Evolutionary conservation across 2,329 filamentous ascomycete species (phyloP), one percentile per base, ranked within the genome.

Genomic region (Aspergillus puulaauensis): DNA sequence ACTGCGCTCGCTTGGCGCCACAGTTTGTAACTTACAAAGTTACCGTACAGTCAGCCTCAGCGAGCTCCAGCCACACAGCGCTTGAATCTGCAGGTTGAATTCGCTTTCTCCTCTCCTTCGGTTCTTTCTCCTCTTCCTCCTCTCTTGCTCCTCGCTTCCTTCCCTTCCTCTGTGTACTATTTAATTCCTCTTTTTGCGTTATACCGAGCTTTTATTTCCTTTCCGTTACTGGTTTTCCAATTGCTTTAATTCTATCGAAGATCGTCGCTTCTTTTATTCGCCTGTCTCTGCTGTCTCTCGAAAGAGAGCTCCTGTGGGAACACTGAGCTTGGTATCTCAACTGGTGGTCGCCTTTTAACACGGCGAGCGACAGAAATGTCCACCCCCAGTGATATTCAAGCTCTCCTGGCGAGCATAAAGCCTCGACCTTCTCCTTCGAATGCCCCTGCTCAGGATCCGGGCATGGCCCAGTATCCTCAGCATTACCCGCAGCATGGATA

Each of bases 291-390:
- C 17, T 49, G 58, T 44, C 64, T 72, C 67, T 71, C 68, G 66
- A 67, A 70, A 70, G 68, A 72, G 70, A 71, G 70, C 68, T 69
- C 56, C 59, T 54, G 65, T 60, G 67, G 63, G 62, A 66, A 46
- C 49, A 52, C 37, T 39, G 53, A 68, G 67, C 66, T 71, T 66
- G 64, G 60, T 63, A 62, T 59, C 55, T 62, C 65, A 48, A 23
- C 41, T 67, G 62, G 65, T 66, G 67, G 68, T 70, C 67, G 68
- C 64, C 66, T 65, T 56, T 56, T 50, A 59, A 55, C 53, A 54
- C 59, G 69, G 69, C 68, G 69, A 68, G 69, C 62, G 73, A 68
- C 73, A 76, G 75, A 75, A 76, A 79, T 79, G 77, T 79, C 77
- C 61, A 75, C 74, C 67, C 73, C 74, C 58, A 75, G 72, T 59